Percentiles rank a stretch among this genome's conserved stretches.
Evolutionary conservation across 441 rosid species (phyloP).

Genomic region (Adansonia grandidieri): DNA sequence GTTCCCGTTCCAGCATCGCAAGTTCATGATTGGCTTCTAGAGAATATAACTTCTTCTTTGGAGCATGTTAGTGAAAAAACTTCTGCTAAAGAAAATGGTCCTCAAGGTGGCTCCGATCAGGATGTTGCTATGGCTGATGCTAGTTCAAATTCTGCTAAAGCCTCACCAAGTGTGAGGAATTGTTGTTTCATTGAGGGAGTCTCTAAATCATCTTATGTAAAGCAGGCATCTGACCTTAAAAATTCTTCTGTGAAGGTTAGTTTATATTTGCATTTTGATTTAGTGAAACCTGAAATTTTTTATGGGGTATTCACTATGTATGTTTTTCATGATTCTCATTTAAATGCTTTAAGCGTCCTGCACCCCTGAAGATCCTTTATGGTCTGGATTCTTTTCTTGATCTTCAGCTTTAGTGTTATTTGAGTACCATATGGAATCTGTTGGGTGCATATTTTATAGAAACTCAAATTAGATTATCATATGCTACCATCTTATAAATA

Average conservation of each 20-base stretch:
- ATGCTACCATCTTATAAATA: background rate
- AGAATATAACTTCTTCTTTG: conserved; percentile 77
- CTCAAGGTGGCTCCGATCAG: conserved; percentile 64
- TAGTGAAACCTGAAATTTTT: background rate
- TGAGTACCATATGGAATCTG: background rate
- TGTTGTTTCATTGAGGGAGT: conserved; percentile 87
- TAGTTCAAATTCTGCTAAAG: conserved; percentile 66
- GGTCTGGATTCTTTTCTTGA: conserved; percentile 10
- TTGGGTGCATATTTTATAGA: background rate
- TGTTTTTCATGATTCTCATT: background rate
- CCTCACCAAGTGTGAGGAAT: conserved; percentile 62
- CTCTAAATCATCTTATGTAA: conserved; percentile 83
- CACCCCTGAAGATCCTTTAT: background rate
- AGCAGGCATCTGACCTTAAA: conserved; percentile 88
- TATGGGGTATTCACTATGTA: background rate
- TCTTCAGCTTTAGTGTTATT: background rate
- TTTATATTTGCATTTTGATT: conserved; percentile 19
- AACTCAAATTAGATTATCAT: background rate
- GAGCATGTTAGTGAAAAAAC: conserved; percentile 79
- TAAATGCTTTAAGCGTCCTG: background rate
- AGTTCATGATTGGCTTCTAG: conserved; percentile 89
- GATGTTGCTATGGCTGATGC: conserved; percentile 96
- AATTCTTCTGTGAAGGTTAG: conserved; percentile 91
- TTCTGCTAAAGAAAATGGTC: conserved; percentile 88
- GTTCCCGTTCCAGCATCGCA: conserved; percentile 87